Evolutionary conservation across 2,329 filamentous ascomycete species (phyloP).

Genomic region (Ilyonectria robusta): DNA sequence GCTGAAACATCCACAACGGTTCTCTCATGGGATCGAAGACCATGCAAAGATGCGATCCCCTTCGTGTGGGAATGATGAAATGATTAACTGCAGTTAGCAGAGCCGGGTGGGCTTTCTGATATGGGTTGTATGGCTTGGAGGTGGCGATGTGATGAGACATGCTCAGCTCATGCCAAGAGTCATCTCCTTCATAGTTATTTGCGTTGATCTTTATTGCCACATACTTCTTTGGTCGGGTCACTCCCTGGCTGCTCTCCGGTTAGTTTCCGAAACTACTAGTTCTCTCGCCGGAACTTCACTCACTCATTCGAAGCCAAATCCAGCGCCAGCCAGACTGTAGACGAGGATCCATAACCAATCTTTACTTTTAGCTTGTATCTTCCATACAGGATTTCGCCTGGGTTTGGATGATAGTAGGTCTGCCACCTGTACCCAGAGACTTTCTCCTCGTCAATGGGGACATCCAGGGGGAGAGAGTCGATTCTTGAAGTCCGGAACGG

Average conservation of each 20-base stretch:
- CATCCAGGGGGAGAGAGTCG: conserved; percentile 30
- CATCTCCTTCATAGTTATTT: conserved; percentile 37
- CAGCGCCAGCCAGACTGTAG: conserved; percentile 56
- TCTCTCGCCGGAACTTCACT: conserved; percentile 2
- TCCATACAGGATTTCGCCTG: conserved; percentile 50
- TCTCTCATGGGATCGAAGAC: conserved; percentile 58
- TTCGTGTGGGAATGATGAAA: conserved; percentile 48
- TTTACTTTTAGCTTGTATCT: conserved; percentile 54
- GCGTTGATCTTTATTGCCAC: conserved; percentile 45
- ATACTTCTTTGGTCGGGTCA: conserved; percentile 29
- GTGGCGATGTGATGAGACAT: conserved; percentile 31
- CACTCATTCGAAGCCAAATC: conserved; percentile 26
- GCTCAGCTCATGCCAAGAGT: conserved; percentile 39
- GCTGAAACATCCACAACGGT: conserved; percentile 52
- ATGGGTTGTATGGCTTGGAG: conserved; percentile 21
- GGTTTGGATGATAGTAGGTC: conserved; percentile 50
- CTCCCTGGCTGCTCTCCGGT: conserved; percentile 4
- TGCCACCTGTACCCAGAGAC: conserved; percentile 40
- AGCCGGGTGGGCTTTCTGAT: conserved; percentile 48
- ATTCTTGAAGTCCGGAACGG: conserved; percentile 8
- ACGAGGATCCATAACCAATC: conserved; percentile 54
- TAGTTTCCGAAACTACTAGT: conserved; percentile 10
- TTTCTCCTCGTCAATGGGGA: conserved; percentile 43
- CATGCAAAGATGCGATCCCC: conserved; percentile 52
- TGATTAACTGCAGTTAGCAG: conserved; percentile 51